Evolutionary conservation across 164 flowering plant species (phyloP).

Genomic region (Aristolochia contorta): DNA sequence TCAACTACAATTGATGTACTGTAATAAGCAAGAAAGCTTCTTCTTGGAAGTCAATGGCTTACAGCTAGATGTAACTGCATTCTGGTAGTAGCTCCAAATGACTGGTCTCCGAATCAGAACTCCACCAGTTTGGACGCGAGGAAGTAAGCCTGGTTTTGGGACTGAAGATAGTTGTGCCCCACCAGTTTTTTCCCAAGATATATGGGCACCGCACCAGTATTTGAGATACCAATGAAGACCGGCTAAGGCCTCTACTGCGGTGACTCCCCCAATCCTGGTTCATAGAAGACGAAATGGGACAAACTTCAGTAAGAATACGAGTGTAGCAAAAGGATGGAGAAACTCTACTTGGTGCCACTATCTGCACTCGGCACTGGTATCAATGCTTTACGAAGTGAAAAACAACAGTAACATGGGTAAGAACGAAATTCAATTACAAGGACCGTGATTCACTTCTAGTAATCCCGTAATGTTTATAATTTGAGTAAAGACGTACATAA

Average conservation of each 20-base stretch:
- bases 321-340: no score
- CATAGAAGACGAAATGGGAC: not conserved
- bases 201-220: constrained; percentile 59
- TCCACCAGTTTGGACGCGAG: constrained; percentile 36
- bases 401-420: no score
- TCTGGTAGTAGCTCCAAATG: constrained; percentile 81
- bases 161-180: constrained; percentile 53
- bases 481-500: constrained; percentile 33
- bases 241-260: constrained; percentile 62
- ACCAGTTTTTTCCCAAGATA: constrained; percentile 81
- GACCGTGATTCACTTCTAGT: no score
- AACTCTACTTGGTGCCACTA: no score
- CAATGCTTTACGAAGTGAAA: no score
- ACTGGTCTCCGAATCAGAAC: constrained; percentile 49
- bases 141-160: constrained; percentile 51
- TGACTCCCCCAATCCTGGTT: constrained; percentile 44
- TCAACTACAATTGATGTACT: no score
- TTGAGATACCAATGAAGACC: constrained; percentile 80
- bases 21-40: no score
- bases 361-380: no score
- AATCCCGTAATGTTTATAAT: no score
- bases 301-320: no score
- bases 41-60: constrained; percentile 17
- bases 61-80: constrained; percentile 88
- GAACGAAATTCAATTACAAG: no score